These are phyloP conservation scores for Tremella fuciformis DNA, from an alignment of 768 basidiomycete genomes.

Conservation along the genomic window DNA sequence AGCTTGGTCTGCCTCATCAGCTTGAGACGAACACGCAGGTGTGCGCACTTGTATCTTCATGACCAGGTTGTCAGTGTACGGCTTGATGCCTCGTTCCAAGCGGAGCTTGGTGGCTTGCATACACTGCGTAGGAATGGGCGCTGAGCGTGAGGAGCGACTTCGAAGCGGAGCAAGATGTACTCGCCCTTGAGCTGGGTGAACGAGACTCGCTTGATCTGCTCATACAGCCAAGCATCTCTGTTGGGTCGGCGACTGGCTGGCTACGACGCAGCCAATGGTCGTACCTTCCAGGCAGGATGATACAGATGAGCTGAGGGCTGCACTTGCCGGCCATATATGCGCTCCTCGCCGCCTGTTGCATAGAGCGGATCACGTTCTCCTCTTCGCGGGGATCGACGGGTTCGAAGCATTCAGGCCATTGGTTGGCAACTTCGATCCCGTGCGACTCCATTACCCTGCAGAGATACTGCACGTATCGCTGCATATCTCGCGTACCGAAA, in stretches of 20 bases:
- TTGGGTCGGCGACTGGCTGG: neutral
- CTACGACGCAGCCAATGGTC: too few species aligned
- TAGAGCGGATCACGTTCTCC: slow-evolving; percentile 12
- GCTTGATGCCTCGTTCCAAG: slow-evolving; percentile 36
- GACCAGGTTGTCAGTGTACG: slow-evolving; percentile 47
- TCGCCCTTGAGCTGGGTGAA: slow-evolving; percentile 39
- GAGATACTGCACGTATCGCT: slow-evolving; percentile 38
- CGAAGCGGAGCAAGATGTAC: neutral
- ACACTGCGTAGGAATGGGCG: slow-evolving; percentile 50
- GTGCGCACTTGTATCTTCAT: slow-evolving; percentile 46
- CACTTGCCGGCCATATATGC: slow-evolving; percentile 33
- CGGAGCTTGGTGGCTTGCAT: slow-evolving; percentile 47
- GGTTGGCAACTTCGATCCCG: slow-evolving; percentile 35
- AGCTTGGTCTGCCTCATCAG: slow-evolving; percentile 38
- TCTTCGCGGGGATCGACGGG: slow-evolving; percentile 31
- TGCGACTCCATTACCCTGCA: slow-evolving; percentile 19
- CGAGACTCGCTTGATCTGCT: slow-evolving; percentile 46
- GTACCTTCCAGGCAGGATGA: slow-evolving; percentile 44
- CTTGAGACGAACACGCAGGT: neutral
- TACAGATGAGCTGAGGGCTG: slow-evolving; percentile 46
- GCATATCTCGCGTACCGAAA: slow-evolving; percentile 32
- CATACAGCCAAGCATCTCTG: slow-evolving; percentile 48
- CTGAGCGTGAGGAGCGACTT: slow-evolving; percentile 15
- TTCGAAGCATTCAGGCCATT: slow-evolving; percentile 29
- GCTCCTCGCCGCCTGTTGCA: slow-evolving; percentile 37